phyloP scores from a whole-genome alignment of 208 protist genomes.

The Porcisia deanei region DNA sequence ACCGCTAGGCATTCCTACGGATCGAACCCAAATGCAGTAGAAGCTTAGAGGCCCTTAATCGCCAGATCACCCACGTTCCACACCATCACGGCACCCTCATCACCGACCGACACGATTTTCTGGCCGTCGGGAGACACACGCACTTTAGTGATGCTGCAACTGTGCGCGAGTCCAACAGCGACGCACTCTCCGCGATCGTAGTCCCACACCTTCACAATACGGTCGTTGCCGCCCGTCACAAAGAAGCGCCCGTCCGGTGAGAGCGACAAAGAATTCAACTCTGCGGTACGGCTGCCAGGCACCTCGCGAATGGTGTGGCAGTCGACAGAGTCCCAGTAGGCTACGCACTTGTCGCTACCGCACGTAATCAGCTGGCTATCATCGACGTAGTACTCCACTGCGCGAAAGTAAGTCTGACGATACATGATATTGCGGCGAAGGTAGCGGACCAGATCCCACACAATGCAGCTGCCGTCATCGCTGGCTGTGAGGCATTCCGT shows the following conservation, averaged over 20 bases:
- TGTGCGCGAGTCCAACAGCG: constrained; percentile 92
- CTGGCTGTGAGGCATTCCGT: constrained; percentile 93
- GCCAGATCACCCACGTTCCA: constrained; percentile 82
- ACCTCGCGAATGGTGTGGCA: constrained; percentile 94
- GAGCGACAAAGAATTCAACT: constrained; percentile 93
- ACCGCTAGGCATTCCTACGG: not conserved
- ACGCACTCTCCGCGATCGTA: constrained; percentile 92
- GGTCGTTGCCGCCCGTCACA: constrained; percentile 91
- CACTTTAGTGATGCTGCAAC: constrained; percentile 92
- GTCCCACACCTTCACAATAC: constrained; percentile 95
- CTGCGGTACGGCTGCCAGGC: constrained; percentile 85
- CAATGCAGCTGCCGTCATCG: constrained; percentile 96
- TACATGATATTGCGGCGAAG: constrained; percentile 95
- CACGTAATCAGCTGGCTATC: constrained; percentile 95
- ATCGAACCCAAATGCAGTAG: not conserved
- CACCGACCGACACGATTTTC: constrained; percentile 92
- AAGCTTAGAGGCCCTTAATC: constrained; percentile 33
- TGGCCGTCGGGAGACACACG: constrained; percentile 88
- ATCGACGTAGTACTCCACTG: constrained; percentile 88
- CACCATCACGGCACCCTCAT: constrained; percentile 94
- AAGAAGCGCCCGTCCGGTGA: constrained; percentile 88
- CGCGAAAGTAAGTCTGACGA: constrained; percentile 95
- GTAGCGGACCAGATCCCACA: constrained; percentile 93
- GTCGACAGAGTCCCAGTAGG: constrained; percentile 96
- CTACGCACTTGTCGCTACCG: constrained; percentile 93